Percentiles rank a stretch among this genome's conserved stretches.
phyloP scores from a whole-genome alignment of 257 asterid species.

The Orobanche coerulescens region DNA sequence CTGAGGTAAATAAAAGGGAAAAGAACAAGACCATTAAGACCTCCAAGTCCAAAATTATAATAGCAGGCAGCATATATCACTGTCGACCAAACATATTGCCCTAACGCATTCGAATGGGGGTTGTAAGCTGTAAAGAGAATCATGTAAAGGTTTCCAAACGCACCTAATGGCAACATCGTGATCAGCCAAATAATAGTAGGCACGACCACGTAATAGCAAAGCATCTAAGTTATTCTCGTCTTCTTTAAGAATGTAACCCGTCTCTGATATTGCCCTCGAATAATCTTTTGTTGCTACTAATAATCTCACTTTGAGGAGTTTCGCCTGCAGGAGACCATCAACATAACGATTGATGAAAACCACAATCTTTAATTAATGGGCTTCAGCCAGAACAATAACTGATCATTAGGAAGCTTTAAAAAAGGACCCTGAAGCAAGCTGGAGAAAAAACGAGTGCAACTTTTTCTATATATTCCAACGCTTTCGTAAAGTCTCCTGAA shows the following conservation, averaged over 20 bases:
- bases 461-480: constrained; percentile 57
- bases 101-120: background rate
- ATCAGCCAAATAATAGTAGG: constrained; percentile 81
- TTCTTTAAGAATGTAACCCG: constrained; percentile 76
- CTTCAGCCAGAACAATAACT: background rate
- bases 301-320: constrained; percentile 58
- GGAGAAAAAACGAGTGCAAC: constrained; percentile 88
- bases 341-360: constrained; percentile 10
- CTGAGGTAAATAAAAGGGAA: constrained; percentile 31
- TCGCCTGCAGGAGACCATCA: constrained; percentile 47
- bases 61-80: background rate
- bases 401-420: background rate
- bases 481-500: constrained; percentile 58
- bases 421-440: constrained; percentile 61
- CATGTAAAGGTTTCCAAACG: constrained; percentile 12
- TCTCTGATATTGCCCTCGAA: constrained; percentile 65
- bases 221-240: constrained; percentile 69
- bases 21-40: background rate
- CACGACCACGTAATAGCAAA: constrained; percentile 76
- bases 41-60: background rate
- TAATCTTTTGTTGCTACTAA: constrained; percentile 54
- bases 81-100: no score
- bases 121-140: background rate
- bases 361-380: background rate
- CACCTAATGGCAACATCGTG: constrained; percentile 77